Conservation (phyloP, 805 yeast genomes). For the Yamadazyma paraphyllophila region DNA sequence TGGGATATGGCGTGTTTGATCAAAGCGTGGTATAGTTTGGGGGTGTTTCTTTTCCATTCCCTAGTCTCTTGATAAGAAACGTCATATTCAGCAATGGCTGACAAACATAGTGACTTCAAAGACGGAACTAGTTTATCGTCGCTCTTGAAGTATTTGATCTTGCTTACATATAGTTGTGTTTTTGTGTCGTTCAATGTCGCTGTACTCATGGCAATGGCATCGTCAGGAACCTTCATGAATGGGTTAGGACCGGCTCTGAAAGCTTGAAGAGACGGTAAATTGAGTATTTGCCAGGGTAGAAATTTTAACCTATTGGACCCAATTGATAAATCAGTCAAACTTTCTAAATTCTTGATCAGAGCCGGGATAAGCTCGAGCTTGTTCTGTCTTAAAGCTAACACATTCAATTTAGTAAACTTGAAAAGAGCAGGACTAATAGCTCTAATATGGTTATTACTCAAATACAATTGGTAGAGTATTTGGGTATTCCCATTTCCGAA, state of each 20-base stretch:
- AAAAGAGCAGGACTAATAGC: constrained; percentile 51
- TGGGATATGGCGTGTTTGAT: constrained; percentile 53
- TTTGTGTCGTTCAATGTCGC: constrained; percentile 26
- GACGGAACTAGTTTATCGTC: constrained; percentile 36
- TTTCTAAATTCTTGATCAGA: constrained; percentile 37
- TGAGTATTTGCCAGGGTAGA: constrained; percentile 54
- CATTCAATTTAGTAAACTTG: constrained; percentile 48
- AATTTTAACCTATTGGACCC: constrained; percentile 50
- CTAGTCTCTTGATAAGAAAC: constrained; percentile 54
- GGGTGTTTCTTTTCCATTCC: constrained; percentile 51
- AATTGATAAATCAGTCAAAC: constrained; percentile 51
- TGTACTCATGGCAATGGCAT: constrained; percentile 20
- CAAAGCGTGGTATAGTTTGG: constrained; percentile 42
- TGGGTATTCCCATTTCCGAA: constrained; percentile 20
- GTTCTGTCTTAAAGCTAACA: constrained; percentile 52
- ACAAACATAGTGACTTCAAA: constrained; percentile 46
- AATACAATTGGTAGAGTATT: constrained; percentile 45
- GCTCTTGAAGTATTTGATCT: constrained; percentile 23
- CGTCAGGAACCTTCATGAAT: constrained; percentile 24
- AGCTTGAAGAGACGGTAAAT: constrained; percentile 39
- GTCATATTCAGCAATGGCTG: constrained; percentile 49
- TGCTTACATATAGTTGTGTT: constrained; percentile 20
- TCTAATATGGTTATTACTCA: constrained; percentile 48
- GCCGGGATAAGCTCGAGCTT: constrained; percentile 47
- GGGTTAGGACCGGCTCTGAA: constrained; percentile 60